Base-by-base conservation (phyloP, 192 early-diverging fungal genomes). In the Podila horticola region DNA sequence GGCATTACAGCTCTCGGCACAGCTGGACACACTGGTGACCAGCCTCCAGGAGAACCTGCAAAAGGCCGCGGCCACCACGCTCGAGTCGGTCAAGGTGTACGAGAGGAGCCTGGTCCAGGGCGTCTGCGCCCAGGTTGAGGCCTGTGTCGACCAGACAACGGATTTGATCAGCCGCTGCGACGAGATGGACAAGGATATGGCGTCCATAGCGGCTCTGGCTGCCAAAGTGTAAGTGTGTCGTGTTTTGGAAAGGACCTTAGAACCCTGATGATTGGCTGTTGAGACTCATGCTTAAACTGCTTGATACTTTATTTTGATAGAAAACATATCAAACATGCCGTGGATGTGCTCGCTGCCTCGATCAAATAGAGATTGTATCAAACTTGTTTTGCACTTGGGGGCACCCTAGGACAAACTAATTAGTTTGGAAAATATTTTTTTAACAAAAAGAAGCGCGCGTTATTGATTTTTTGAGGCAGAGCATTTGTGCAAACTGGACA, bases 131-230 rank as follows among this genome's bases (percentile, higher is more conserved):
- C 75, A 79, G 30, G 62, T 79, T 22, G 36, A 59, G 6, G 60
- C 36, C 10, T 79, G 75, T 52, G 66, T 72, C 3, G 69, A 79
- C 33, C 69, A 72, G 30, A 79, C 75, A 0, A 79, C 75, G 13
- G 75, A 79, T 15, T 30, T 79, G 29, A 79, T 79, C 36, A 71
- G 69, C 29, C 64, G 75, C 0, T 79, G 75, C 26, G 75, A 79
- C 48, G 75, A 79, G 62, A 79, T 79, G 75, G 75, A 79, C 66
- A 79, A 79, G 52, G 75, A 79, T 41, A 72, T 79, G 75, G 75
- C 70, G 28, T 66, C 75, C 5, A 67, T 72, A n/a, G 30, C 61
- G 0, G 61, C 65, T 15, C 62, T 79, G 34, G 69, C 75, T 8
- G 19, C 33, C n/a, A 69, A 79, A 72, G 58, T 79, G 74, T 76